Conservation (phyloP, 2,329 filamentous ascomycete species). For the Aspergillus aculeatus region DNA sequence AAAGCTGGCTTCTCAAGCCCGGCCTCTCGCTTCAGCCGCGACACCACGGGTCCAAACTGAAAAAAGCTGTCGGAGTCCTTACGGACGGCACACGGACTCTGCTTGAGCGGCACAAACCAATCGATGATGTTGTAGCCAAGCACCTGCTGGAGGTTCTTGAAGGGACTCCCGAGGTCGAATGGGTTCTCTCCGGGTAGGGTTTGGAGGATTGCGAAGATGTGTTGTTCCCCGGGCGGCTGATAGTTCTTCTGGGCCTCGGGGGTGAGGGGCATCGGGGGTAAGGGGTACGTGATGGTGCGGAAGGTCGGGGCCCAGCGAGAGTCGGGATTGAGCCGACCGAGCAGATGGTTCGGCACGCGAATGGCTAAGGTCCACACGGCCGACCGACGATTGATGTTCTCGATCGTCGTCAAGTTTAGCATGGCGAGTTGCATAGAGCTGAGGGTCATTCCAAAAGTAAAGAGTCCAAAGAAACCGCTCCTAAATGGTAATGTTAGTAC, state of each 20-base stretch:
- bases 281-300: slow-evolving; percentile 43
- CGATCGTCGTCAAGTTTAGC: slow-evolving; percentile 79
- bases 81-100: slow-evolving; percentile 72
- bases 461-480: slow-evolving; percentile 73
- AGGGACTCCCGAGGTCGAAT: slow-evolving; percentile 69
- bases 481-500: slow-evolving; percentile 27
- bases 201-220: slow-evolving; percentile 76
- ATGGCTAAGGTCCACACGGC: slow-evolving; percentile 74
- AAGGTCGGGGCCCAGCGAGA: slow-evolving; percentile 35
- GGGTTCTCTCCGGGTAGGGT: slow-evolving; percentile 76
- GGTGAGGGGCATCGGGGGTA: slow-evolving; percentile 25
- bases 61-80: slow-evolving; percentile 66
- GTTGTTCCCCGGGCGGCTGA: slow-evolving; percentile 46
- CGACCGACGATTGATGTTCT: slow-evolving; percentile 63
- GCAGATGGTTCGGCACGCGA: slow-evolving; percentile 56
- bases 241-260: slow-evolving; percentile 17
- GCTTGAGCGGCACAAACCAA: slow-evolving; percentile 76
- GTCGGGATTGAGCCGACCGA: slow-evolving; percentile 37
- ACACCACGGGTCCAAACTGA: slow-evolving; percentile 62
- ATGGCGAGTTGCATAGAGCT: slow-evolving; percentile 70
- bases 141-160: slow-evolving; percentile 71
- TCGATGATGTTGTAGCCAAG: slow-evolving; percentile 72
- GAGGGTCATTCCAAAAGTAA: slow-evolving; percentile 71
- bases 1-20: slow-evolving; percentile 30
- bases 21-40: slow-evolving; percentile 52